Evolutionary conservation across 176 grass and related monocot species (phyloP).

Genomic region (Alopecurus myosuroides): DNA sequence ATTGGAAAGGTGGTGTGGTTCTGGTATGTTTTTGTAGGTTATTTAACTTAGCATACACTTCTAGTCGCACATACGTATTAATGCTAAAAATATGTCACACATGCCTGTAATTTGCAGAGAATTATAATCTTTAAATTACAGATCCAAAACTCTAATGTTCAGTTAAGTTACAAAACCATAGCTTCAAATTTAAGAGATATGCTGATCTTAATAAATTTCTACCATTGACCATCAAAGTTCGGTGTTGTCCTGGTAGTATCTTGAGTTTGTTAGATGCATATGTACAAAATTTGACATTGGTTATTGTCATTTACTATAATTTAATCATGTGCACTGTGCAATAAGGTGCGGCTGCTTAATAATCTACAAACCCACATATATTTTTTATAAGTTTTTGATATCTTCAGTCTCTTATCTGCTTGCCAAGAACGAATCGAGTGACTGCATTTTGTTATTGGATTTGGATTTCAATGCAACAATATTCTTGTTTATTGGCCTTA

Average conservation of each 20-base stretch:
- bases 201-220: background rate
- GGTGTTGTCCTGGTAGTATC: background rate
- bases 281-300: slow-evolving; percentile 7
- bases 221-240: background rate
- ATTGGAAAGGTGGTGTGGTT: background rate
- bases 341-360: background rate
- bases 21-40: slow-evolving; percentile 12
- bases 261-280: slow-evolving; percentile 11
- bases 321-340: background rate
- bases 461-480: background rate
- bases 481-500: slow-evolving; percentile 6
- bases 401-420: background rate
- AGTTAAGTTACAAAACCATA: background rate
- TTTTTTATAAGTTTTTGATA: background rate
- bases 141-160: background rate
- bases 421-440: background rate
- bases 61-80: background rate
- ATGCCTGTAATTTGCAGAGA: background rate
- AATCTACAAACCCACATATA: background rate
- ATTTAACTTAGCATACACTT: slow-evolving; percentile 12
- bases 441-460: background rate
- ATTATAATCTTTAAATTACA: background rate
- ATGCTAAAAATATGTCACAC: background rate
- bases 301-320: background rate
- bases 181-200: background rate